These are phyloP conservation scores for Monosporascus sp. DNA, from an alignment of 2,329 filamentous ascomycete genomes.

Conservation along the genomic window DNA sequence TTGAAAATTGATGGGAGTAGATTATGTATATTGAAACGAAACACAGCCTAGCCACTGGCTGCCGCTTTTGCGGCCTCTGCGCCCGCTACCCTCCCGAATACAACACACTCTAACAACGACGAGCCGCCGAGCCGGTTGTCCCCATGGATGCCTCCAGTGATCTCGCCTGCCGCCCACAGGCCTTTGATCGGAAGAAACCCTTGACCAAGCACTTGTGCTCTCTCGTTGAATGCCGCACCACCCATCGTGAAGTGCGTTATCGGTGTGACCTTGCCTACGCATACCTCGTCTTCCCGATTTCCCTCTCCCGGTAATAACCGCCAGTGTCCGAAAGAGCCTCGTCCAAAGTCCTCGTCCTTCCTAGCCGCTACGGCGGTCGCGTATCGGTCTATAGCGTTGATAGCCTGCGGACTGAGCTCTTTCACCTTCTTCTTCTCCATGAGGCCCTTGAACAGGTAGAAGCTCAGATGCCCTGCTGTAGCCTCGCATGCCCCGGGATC, in stretches of 20 bases:
- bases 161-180: conserved; percentile 59
- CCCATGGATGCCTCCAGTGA: conserved; percentile 60
- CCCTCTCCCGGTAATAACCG: conserved; percentile 36
- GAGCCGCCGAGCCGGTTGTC: conserved; percentile 58
- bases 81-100: conserved; percentile 57
- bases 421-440: conserved; percentile 50
- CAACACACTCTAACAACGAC: conserved; percentile 57
- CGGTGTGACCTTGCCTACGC: conserved; percentile 55
- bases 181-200: conserved; percentile 43
- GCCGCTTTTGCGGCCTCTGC: conserved; percentile 33
- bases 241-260: conserved; percentile 66
- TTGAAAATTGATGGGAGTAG: too few relatives aligned
- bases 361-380: conserved; percentile 36
- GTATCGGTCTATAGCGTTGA: conserved; percentile 44
- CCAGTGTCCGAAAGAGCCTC: conserved; percentile 53
- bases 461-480: conserved; percentile 51
- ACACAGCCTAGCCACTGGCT: background rate
- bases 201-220: conserved; percentile 44
- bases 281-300: conserved; percentile 47
- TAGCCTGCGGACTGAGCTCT: conserved; percentile 37
- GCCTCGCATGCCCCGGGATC: conserved; percentile 53
- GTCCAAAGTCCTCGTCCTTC: conserved; percentile 38
- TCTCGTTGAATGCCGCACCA: conserved; percentile 51
- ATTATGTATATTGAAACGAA: too few relatives aligned
- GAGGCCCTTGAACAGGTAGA: conserved; percentile 59